phyloP scores from a whole-genome alignment of 208 protist genomes.

The Crithidia acanthocephali region DNA sequence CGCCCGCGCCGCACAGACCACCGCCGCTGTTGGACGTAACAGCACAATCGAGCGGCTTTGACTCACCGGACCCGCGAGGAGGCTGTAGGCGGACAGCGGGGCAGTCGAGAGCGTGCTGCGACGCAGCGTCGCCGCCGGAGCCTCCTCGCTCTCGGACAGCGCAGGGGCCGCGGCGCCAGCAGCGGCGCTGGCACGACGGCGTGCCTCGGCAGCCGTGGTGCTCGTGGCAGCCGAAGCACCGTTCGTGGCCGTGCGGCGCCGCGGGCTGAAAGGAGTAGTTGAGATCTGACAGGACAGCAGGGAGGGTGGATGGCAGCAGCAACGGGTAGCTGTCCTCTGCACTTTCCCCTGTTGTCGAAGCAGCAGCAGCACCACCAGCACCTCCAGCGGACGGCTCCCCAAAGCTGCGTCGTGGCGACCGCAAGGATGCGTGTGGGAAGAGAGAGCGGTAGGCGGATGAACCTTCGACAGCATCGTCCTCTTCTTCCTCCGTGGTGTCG shows the following conservation, averaged over 20 bases:
- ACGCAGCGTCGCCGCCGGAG: conserved; percentile 22
- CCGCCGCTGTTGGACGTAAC: conserved; percentile 46
- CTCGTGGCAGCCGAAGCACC: background rate
- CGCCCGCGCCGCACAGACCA: conserved; percentile 39
- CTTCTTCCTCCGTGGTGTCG: background rate
- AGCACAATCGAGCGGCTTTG: conserved; percentile 57
- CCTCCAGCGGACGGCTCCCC: too few relatives aligned
- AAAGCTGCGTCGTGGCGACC: background rate
- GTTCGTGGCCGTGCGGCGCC: background rate
- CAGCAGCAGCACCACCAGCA: too few relatives aligned
- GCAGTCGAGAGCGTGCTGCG: conserved; percentile 48
- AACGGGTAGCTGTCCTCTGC: conserved; percentile 20
- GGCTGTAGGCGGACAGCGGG: conserved; percentile 42
- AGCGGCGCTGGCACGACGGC: background rate
- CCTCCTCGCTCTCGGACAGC: background rate
- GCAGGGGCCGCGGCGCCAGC: background rate
- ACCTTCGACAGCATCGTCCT: background rate
- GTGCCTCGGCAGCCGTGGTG: background rate
- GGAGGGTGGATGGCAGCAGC: conserved; percentile 54
- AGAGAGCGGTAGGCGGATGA: conserved; percentile 4
- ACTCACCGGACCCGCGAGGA: conserved; percentile 57
- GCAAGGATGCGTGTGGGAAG: background rate
- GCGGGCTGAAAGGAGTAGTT: conserved; percentile 53
- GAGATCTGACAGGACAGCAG: conserved; percentile 64
- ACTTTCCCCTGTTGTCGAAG: background rate